Evolutionary conservation across 192 early-diverging fungal species (phyloP), one percentile per base, ranked within the genome.

Genomic region (Podila verticillata): DNA sequence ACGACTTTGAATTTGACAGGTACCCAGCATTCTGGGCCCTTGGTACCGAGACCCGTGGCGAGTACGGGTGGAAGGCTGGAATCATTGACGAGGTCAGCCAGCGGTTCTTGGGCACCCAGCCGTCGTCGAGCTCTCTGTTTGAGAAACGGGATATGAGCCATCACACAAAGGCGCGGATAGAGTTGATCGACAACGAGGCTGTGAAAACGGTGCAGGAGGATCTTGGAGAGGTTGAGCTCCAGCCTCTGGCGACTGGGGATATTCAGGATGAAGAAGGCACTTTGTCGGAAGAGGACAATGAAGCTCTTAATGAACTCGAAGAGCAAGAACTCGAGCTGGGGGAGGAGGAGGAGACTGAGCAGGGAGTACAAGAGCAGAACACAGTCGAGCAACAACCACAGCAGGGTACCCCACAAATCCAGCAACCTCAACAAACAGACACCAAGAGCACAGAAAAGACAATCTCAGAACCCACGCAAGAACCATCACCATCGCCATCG

Each of bases 61-160:
- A 87, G 66, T 89, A 89, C 57, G 87, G 81, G 19, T 89, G 87
- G 87, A 89, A 89, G 54, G 74, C 82, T 1, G 87, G 83, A 0
- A 87, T 87, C 8, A 57, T 86, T 1, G 65, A 84, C 2, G 51
- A 54, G 51, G 51, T 54, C 51, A 54, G 51, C 24, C 51, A 54
- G 10, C 51, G 22, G 0, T n/a, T 54, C 51, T 24, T 26, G 51
- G 51, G n/a, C 0, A 6, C 6, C 0, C 58, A 60, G 12, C 58
- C 20, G 22, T n/a, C 1, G 24, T 19, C 22, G 4, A 47, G 7
- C 7, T 7, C 51, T n/a, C 20, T 7, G 1, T 54, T 54, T 4
- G 24, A 24, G 7, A 54, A 54, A 54, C 8, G 51, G 7, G n/a
- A 54, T 7, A 26, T 5, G 5, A 54, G 24, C 15, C 39, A 44